A percentile compares a stretch with the other conserved stretches of the same genome.
Evolutionary conservation across 2,329 filamentous ascomycete species (phyloP).

Genomic region (Knufia petricola): DNA sequence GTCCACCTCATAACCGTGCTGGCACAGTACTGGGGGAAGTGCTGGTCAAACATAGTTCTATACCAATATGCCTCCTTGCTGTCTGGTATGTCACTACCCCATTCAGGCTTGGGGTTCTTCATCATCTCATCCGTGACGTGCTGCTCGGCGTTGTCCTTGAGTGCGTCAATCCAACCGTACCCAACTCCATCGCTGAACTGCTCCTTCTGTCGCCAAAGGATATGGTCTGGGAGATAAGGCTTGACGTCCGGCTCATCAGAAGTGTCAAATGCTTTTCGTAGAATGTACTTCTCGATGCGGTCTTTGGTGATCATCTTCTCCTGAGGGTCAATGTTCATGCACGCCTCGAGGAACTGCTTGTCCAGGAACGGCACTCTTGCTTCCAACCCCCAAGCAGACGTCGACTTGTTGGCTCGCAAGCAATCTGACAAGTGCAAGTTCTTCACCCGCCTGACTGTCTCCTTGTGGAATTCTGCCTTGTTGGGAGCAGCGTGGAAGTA

Average conservation of each 20-base stretch:
- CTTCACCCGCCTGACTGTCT: slow-evolving; percentile 89
- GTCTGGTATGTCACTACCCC: slow-evolving; percentile 86
- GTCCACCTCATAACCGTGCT: slow-evolving; percentile 93
- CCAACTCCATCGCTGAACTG: slow-evolving; percentile 98
- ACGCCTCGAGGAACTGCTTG: slow-evolving; percentile 85
- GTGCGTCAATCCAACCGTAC: slow-evolving; percentile 95
- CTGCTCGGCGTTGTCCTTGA: slow-evolving; percentile 87
- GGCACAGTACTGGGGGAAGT: slow-evolving; percentile 86
- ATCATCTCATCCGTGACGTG: slow-evolving; percentile 95
- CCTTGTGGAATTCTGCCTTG: slow-evolving; percentile 87
- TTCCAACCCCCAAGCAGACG: slow-evolving; percentile 94
- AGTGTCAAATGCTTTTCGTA: slow-evolving; percentile 96
- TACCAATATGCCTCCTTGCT: slow-evolving; percentile 99
- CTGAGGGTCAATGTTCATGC: slow-evolving; percentile 87
- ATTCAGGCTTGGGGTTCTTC: slow-evolving; percentile 95
- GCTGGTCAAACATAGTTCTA: slow-evolving; percentile 95
- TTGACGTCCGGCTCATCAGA: slow-evolving; percentile 68
- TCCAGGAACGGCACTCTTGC: slow-evolving; percentile 96
- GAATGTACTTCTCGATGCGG: slow-evolving; percentile 91
- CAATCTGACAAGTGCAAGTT: slow-evolving; percentile 96
- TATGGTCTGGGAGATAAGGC: slow-evolving; percentile 89
- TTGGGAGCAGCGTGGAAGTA: slow-evolving; percentile 95
- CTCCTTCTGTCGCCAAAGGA: slow-evolving; percentile 98
- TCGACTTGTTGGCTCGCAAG: slow-evolving; percentile 97
- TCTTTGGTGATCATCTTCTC: slow-evolving; percentile 94